Percentiles rank a stretch among this genome's conserved stretches.
Evolutionary conservation across 2,329 filamentous ascomycete genomes (phyloP).

Genomic region (Neoscytalidium dimidiatum): DNA sequence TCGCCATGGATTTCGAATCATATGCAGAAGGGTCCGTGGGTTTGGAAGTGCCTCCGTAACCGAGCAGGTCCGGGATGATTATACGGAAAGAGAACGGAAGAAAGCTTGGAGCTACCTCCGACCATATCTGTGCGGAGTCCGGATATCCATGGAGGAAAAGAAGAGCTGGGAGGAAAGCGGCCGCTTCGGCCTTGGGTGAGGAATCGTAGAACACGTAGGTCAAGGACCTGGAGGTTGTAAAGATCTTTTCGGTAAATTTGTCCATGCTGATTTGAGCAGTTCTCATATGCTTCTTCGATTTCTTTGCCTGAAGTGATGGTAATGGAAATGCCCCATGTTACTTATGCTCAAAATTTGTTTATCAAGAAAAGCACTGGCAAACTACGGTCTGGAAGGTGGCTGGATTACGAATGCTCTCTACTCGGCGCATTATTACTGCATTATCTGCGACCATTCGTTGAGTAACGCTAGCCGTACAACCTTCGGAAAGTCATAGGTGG

Average conservation of each 20-base stretch:
- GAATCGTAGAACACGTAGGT: constrained; percentile 21
- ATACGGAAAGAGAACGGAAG: constrained; percentile 39
- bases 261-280: constrained; percentile 2
- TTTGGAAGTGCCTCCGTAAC: constrained; percentile 34
- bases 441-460: no score
- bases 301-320: neutral
- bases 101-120: constrained; percentile 40
- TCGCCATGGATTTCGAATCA: constrained; percentile 16
- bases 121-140: constrained; percentile 46
- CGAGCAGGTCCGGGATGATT: constrained; percentile 37
- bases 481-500: no score
- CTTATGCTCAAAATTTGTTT: no score
- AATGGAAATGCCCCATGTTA: no score
- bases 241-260: constrained; percentile 6
- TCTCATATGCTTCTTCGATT: no score
- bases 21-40: constrained; percentile 19
- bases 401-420: no score
- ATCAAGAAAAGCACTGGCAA: no score
- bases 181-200: neutral
- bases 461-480: no score
- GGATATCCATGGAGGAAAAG: constrained; percentile 52
- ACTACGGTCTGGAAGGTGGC: no score
- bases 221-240: constrained; percentile 13
- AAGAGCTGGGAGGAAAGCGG: constrained; percentile 3
- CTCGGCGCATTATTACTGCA: no score